These are phyloP conservation scores for Symbiotaphrina buchneri DNA, from an alignment of 495 filamentous ascomycete species.

Conservation along the genomic window DNA sequence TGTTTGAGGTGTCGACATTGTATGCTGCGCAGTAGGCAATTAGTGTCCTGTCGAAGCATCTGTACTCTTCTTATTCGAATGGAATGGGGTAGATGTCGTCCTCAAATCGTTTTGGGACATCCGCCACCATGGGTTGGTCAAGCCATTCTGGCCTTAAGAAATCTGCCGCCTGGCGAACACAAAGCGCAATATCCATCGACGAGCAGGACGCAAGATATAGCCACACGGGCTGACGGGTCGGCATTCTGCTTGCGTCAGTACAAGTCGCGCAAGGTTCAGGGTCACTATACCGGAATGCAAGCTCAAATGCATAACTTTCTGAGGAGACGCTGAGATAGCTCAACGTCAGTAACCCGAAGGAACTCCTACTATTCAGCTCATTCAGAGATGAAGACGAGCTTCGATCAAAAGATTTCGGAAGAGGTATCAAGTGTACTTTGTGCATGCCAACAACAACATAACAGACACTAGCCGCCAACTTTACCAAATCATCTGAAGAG, in stretches of 20 bases:
- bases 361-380: constrained; percentile 23
- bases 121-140: constrained; percentile 39
- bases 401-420: constrained; percentile 35
- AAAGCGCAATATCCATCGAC: constrained; percentile 53
- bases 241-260: constrained; percentile 21
- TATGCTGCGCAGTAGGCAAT: constrained; percentile 74
- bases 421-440: constrained; percentile 58
- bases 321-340: constrained; percentile 40
- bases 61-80: constrained; percentile 47
- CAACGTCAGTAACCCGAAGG: constrained; percentile 57
- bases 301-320: constrained; percentile 65
- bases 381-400: constrained; percentile 28
- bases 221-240: constrained; percentile 34
- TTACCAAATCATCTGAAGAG: constrained; percentile 58
- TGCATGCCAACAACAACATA: constrained; percentile 74
- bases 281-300: constrained; percentile 45
- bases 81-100: constrained; percentile 38
- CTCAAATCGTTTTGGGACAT: constrained; percentile 37
- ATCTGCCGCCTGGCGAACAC: constrained; percentile 47
- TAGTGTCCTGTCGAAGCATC: constrained; percentile 61
- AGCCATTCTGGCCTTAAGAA: constrained; percentile 71
- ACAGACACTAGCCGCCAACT: constrained; percentile 46
- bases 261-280: background rate
- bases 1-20: constrained; percentile 43
- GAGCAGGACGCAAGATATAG: constrained; percentile 62